Percentiles rank a stretch among this genome's conserved stretches.
Conservation (phyloP, 2,329 filamentous ascomycete species). For the Alternaria gansuensis region DNA sequence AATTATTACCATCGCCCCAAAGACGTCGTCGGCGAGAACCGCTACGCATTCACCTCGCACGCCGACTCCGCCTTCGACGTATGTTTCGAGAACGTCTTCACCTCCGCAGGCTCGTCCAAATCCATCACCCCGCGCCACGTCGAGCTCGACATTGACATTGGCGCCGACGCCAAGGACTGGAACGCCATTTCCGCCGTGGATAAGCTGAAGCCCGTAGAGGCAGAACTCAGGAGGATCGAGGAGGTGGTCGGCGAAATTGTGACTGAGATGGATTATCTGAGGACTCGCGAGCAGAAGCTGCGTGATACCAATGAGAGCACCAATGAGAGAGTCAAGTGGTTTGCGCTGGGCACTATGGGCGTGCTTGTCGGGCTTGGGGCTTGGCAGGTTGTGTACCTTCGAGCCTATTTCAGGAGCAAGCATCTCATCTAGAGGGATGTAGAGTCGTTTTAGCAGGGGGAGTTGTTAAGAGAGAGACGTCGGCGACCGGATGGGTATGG, state of each 20-base stretch:
- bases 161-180: conserved; percentile 98
- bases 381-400: conserved; percentile 98
- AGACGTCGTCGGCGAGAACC: conserved; percentile 89
- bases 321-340: conserved; percentile 98
- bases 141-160: conserved; percentile 95
- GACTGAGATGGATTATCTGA: conserved; percentile 94
- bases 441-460: too few relatives aligned
- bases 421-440: conserved; percentile 58
- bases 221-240: conserved; percentile 90
- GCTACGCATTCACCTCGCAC: conserved; percentile 93
- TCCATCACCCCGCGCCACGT: conserved; percentile 68
- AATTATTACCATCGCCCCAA: conserved; percentile 95
- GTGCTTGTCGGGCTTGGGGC: conserved; percentile 87
- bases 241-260: conserved; percentile 91
- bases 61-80: conserved; percentile 94
- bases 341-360: conserved; percentile 91
- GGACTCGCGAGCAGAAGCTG: conserved; percentile 88
- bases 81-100: conserved; percentile 88
- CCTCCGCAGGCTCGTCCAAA: conserved; percentile 45
- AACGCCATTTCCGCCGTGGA: conserved; percentile 93
- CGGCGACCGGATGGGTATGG: not conserved
- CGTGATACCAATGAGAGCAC: conserved; percentile 99
- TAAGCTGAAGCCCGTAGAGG: conserved; percentile 97
- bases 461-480: conserved; percentile 10
- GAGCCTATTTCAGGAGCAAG: conserved; percentile 83